These are phyloP conservation scores for Suillus paluster DNA, from an alignment of 768 basidiomycete genomes.

Conservation along the genomic window DNA sequence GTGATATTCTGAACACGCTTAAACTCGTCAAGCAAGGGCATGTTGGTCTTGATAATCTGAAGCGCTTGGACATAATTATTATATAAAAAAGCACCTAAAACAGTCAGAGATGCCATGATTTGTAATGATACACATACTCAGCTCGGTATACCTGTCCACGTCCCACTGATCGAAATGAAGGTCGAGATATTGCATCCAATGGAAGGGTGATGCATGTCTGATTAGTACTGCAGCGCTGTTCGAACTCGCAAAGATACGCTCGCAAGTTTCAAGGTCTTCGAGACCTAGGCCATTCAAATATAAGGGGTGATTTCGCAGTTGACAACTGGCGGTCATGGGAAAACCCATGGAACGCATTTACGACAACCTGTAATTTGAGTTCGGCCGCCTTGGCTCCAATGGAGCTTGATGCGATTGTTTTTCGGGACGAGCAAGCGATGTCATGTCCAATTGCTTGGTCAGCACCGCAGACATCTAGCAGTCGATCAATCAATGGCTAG, in stretches of 20 bases:
- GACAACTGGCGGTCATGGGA: conserved; percentile 23
- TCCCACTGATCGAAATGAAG: conserved; percentile 14
- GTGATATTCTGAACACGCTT: background rate
- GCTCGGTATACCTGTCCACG: conserved; percentile 2
- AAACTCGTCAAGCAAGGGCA: conserved; percentile 1
- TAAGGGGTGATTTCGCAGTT: conserved; percentile 20
- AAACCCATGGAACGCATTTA: conserved; percentile 27
- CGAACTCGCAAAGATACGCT: conserved; percentile 18
- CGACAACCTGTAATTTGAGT: conserved; percentile 15
- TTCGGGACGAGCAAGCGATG: conserved; percentile 32
- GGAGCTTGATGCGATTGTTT: conserved; percentile 22
- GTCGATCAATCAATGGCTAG: conserved; percentile 22
- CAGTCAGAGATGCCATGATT: background rate
- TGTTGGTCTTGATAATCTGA: conserved; percentile 10
- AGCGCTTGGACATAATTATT: conserved; percentile 25
- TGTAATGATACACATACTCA: conserved; percentile 1
- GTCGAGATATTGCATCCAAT: conserved; percentile 20
- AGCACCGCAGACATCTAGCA: conserved; percentile 25
- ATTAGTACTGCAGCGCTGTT: conserved; percentile 14
- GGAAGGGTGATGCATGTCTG: conserved; percentile 18
- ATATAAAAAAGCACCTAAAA: conserved; percentile 16
- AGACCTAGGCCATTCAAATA: conserved; percentile 18
- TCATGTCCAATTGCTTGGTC: conserved; percentile 27
- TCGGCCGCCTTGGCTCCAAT: conserved; percentile 13
- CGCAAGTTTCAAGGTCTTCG: conserved; percentile 24